Base-by-base conservation (phyloP, 306 rosid genomes). In the Dryas drummondii region DNA sequence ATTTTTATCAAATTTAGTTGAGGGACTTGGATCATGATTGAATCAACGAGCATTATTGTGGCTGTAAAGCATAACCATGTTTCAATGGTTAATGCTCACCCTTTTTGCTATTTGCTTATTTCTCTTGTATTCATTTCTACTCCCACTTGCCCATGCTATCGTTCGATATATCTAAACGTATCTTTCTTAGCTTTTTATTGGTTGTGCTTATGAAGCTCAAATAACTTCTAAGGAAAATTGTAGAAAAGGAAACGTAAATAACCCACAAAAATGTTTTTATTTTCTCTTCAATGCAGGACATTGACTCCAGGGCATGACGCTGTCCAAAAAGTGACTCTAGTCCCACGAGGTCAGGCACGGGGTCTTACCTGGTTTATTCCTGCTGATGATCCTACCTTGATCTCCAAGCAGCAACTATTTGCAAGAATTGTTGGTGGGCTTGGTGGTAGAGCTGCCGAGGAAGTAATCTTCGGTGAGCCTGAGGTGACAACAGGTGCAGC, bases 351-450 rank as follows among this genome's bases (percentile, higher is more conserved):
- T 77, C 99, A 92, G 81, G 99, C 99, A 48, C 93, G 97, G 44
- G 99, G 99, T 79, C 97, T 94, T 55, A 94, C 99, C 26, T 92
- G 97, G 99, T 92, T 94, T 82, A 94, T 94, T 84, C 99, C 99
- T 62, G 74, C 91, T 0, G 99, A 94, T 48, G 98, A 94, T 77
- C 99, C 97, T 13, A 91, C 99, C 73, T 83, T 94, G 63, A 91
- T 94, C 83, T 94, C 99, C 49, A 94, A 85, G 87, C 97, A 90
- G 84, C 97, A 94, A 82, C 91, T 94, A n/a, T 94, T 91, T 76
- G 99, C 99, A 32, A 90, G 99, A 88, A 87, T 94, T 75, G 99
- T 94, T 40, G 99, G 99, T 55, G 97, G 99, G 78, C 91, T 91
- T 49, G 97, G 99, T 74, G 99, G 99, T 71, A 87, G 97, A 89